Evolutionary conservation across 1,284 basidiomycete species (phyloP).

Genomic region (Ustilago crameri): DNA sequence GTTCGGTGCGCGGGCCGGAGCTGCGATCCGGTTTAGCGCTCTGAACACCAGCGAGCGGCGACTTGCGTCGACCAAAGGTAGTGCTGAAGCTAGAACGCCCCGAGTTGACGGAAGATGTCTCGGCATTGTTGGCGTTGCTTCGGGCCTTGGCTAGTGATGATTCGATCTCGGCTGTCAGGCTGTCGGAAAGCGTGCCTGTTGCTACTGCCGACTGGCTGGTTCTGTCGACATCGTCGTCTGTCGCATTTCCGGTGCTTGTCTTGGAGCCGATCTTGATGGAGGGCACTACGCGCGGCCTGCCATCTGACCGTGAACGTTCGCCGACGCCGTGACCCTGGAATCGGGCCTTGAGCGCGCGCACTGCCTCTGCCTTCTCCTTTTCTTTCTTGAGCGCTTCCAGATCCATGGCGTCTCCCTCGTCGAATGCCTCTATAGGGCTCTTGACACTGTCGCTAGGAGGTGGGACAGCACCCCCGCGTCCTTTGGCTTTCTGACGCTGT

Average conservation of each 20-base stretch:
- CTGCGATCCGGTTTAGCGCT: not conserved
- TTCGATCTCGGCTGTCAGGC: slow-evolving; percentile 36
- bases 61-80: slow-evolving; percentile 38
- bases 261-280: slow-evolving; percentile 39
- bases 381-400: slow-evolving; percentile 45
- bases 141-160: slow-evolving; percentile 29
- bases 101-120: slow-evolving; percentile 15
- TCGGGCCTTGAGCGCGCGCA: slow-evolving; percentile 49
- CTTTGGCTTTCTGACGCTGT: slow-evolving; percentile 38
- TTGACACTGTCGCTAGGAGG: slow-evolving; percentile 2
- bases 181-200: slow-evolving; percentile 13
- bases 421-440: slow-evolving; percentile 13
- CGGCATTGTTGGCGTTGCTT: slow-evolving; percentile 7
- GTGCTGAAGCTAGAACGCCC: slow-evolving; percentile 43
- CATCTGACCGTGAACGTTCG: slow-evolving; percentile 22
- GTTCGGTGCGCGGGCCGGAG: slow-evolving; percentile 12
- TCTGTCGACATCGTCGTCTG: not conserved
- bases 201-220: too few species aligned
- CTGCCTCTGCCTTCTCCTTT: slow-evolving; percentile 59
- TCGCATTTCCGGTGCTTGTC: not conserved
- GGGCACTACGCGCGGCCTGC: slow-evolving; percentile 13
- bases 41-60: slow-evolving; percentile 6
- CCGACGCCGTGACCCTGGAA: slow-evolving; percentile 51
- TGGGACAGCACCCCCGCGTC: slow-evolving; percentile 12
- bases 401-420: slow-evolving; percentile 36